Percentiles rank a stretch among this genome's conserved stretches.
Evolutionary conservation across 257 asterid genomes (phyloP).

Genomic region (Cruciata laevipes): DNA sequence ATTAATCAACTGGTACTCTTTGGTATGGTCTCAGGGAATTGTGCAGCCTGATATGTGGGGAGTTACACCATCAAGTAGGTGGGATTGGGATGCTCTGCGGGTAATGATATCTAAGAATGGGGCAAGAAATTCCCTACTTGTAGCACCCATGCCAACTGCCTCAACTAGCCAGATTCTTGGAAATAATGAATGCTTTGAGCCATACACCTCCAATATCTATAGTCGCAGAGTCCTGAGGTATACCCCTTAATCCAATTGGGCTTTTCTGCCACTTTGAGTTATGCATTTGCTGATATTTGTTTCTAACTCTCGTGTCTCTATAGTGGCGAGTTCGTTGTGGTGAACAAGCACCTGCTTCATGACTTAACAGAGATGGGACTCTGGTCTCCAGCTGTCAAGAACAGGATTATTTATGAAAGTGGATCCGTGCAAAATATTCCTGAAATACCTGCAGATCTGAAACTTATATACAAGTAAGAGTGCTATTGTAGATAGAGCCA

Average conservation of each 20-base stretch:
- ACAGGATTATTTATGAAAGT: conserved; percentile 68
- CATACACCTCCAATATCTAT: conserved; percentile 90
- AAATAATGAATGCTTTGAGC: conserved; percentile 94
- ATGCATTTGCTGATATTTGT: not conserved
- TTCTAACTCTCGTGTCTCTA: not conserved
- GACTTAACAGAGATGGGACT: conserved; percentile 93
- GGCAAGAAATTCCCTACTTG: conserved; percentile 81
- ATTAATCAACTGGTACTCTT: not conserved
- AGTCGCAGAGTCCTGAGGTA: conserved; percentile 92
- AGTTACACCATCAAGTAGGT: conserved; percentile 65
- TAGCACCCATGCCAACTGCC: conserved; percentile 99
- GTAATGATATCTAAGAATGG: conserved; percentile 54
- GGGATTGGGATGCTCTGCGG: conserved; percentile 88
- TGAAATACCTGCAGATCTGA: conserved; percentile 66
- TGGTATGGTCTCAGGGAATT: conserved; percentile 51
- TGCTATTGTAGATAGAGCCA: conserved; percentile 7
- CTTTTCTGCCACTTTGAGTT: not conserved
- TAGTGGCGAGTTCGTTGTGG: conserved; percentile 98
- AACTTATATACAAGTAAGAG: conserved; percentile 77
- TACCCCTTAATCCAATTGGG: not conserved
- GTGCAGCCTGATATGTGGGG: conserved; percentile 99
- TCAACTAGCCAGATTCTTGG: conserved; percentile 99
- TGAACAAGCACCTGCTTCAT: conserved; percentile 90
- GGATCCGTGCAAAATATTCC: conserved; percentile 86
- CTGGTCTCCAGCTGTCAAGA: conserved; percentile 83